Base-by-base conservation (phyloP, 2,329 filamentous ascomycete genomes). In the Neurospora sp. region DNA sequence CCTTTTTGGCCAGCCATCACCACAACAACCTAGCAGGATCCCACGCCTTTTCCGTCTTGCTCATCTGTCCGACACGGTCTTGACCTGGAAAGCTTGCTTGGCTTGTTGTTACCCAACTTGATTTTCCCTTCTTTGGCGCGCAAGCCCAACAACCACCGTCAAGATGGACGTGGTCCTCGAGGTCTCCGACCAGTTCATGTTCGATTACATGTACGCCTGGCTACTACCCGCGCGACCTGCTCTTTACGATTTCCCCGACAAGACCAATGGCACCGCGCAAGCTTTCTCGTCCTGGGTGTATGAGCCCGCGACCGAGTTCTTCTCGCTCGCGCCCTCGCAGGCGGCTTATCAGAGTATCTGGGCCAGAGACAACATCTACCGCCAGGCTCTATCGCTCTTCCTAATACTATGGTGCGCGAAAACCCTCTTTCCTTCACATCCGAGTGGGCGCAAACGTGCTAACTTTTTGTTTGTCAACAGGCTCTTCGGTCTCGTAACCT, bases 101-200 rank as follows among this genome's bases (percentile, higher is more conserved):
- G 52, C 52, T 28, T 62, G 52, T 33, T 58, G 52, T 62, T 62
- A 62, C 23, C 28, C 52, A 62, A 36, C 52, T 36, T 36, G 8
- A 10, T 36, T 62, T 2, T 62, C 13, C 23, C 19, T 62, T 62
- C 28, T 62, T 33, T 36, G 52, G 23, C 13, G 52, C 52, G 52
- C 52, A 62, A 62, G 52, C 52, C 52, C 52, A 62, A n/a, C 23
- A 33, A 62, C 28, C 28, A 36, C 52, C 15, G 52, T 62, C 82
- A 84, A 79, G 80, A 97, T 98, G 95, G 95, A 98, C 85, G 89
- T 97, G 82, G 89, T 96, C 66, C 90, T 97, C 74, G 94, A 97
- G 81, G 76, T 94, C 71, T 86, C 88, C 81, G 95, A 98, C 82
- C 92, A 90, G 76, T 93, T 91, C 77, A 77, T 94, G 73, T 91